A percentile compares a stretch with the other conserved stretches of the same genome.
These are phyloP conservation scores for Elaeis oleifera DNA, from an alignment of 202 grass and related monocot genomes.

Conservation along the genomic window DNA sequence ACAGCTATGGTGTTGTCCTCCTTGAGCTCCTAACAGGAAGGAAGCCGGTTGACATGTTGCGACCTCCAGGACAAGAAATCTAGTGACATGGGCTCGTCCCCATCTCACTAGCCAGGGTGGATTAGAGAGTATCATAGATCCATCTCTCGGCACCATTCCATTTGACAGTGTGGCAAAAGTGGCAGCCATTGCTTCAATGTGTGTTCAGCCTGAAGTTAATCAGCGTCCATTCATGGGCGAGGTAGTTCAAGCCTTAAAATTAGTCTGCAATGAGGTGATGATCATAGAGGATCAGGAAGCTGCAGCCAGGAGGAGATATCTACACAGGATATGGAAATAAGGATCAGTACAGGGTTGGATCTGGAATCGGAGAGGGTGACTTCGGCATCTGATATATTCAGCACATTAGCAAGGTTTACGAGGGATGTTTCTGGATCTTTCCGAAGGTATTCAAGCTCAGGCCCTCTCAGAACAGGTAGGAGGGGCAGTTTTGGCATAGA, in stretches of 20 bases:
- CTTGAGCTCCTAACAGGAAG: slow-evolving; percentile 90
- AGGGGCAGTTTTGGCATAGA: slow-evolving; percentile 19
- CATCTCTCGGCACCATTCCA: slow-evolving; percentile 45
- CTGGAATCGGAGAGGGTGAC: slow-evolving; percentile 23
- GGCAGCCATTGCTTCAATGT: slow-evolving; percentile 98
- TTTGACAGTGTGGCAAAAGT: slow-evolving; percentile 75
- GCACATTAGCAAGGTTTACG: slow-evolving; percentile 46
- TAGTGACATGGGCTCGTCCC: slow-evolving; percentile 84
- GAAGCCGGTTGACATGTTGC: slow-evolving; percentile 93
- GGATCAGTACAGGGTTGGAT: slow-evolving; percentile 37
- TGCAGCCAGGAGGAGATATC: slow-evolving; percentile 45
- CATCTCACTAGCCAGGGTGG: slow-evolving; percentile 61
- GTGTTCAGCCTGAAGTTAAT: slow-evolving; percentile 97
- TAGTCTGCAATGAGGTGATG: slow-evolving; percentile 71
- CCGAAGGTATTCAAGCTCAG: slow-evolving; percentile 66
- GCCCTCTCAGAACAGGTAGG: slow-evolving; percentile 43
- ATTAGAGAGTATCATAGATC: slow-evolving; percentile 66
- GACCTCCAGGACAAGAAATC: slow-evolving; percentile 87
- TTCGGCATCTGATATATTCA: slow-evolving; percentile 32
- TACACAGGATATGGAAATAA: slow-evolving; percentile 31
- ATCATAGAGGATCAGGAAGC: slow-evolving; percentile 40
- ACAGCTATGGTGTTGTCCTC: slow-evolving; percentile 98
- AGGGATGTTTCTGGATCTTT: slow-evolving; percentile 77
- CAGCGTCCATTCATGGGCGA: slow-evolving; percentile 97
- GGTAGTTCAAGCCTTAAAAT: slow-evolving; percentile 84